These are phyloP conservation scores for Trichoderma polysporum DNA, from an alignment of 2,329 filamentous ascomycete genomes.

Conservation along the genomic window DNA sequence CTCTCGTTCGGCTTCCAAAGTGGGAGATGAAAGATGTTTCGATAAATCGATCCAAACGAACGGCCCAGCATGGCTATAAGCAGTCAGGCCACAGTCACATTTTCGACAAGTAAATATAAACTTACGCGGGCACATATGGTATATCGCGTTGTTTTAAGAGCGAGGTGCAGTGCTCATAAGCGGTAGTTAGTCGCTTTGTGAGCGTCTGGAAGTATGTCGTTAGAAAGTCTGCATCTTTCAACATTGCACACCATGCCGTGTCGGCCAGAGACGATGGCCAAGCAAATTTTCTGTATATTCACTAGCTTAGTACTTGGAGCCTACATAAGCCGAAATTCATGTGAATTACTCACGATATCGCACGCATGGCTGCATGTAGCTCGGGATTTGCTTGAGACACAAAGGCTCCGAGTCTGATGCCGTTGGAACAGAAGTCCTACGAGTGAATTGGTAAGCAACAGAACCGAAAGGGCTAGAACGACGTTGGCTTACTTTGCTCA, in stretches of 20 bases:
- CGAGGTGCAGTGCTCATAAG: neutral
- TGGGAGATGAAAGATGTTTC: neutral
- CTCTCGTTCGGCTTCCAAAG: neutral
- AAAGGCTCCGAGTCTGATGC: neutral
- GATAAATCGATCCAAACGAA: neutral
- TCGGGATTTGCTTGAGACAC: neutral
- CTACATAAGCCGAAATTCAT: neutral
- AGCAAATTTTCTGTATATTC: neutral
- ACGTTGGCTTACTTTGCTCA: neutral
- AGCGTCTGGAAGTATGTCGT: neutral
- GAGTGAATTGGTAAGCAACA: neutral
- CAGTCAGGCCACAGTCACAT: neutral
- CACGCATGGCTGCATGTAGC: neutral
- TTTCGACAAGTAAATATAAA: neutral
- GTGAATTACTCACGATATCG: neutral
- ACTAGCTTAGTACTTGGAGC: too few species aligned
- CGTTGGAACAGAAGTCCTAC: neutral
- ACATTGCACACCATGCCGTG: neutral
- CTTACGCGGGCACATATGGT: neutral
- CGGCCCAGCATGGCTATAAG: neutral
- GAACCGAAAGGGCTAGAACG: rapidly evolving
- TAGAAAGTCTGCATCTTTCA: neutral
- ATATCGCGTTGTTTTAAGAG: neutral
- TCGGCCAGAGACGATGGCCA: neutral
- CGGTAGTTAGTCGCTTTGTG: neutral